A percentile compares a stretch with the other conserved stretches of the same genome.
Conservation (phyloP, 73 alveolate genomes). For the Tetrahymena elliotti region DNA sequence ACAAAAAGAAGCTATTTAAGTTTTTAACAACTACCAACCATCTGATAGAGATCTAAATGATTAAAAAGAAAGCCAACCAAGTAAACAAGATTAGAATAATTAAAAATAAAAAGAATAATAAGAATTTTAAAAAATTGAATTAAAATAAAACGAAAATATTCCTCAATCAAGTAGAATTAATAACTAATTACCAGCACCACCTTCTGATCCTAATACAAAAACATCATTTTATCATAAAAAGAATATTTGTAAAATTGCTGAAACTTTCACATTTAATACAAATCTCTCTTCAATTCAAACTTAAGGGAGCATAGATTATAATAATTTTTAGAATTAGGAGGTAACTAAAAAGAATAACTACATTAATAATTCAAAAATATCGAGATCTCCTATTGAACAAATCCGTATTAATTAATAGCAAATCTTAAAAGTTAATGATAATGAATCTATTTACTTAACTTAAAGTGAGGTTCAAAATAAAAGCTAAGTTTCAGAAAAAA, state of each 20-base stretch:
- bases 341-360: background rate
- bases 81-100: background rate
- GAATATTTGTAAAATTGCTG: background rate
- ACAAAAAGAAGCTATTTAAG: background rate
- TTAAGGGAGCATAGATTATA: background rate
- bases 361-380: background rate
- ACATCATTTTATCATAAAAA: background rate
- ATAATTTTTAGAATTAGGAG: background rate
- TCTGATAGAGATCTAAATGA: background rate
- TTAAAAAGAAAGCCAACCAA: background rate
- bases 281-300: background rate
- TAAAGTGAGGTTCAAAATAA: background rate
- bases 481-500: background rate
- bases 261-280: background rate
- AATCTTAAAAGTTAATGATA: background rate
- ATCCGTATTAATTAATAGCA: background rate
- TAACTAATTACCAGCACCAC: background rate
- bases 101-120: background rate
- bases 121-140: background rate
- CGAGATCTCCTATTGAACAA: background rate
- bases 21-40: background rate
- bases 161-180: background rate
- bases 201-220: background rate
- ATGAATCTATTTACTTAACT: background rate
- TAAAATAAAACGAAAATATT: background rate